Evolutionary conservation across 192 early-diverging fungal genomes (phyloP).

Genomic region (Ambispora gerdemannii): DNA sequence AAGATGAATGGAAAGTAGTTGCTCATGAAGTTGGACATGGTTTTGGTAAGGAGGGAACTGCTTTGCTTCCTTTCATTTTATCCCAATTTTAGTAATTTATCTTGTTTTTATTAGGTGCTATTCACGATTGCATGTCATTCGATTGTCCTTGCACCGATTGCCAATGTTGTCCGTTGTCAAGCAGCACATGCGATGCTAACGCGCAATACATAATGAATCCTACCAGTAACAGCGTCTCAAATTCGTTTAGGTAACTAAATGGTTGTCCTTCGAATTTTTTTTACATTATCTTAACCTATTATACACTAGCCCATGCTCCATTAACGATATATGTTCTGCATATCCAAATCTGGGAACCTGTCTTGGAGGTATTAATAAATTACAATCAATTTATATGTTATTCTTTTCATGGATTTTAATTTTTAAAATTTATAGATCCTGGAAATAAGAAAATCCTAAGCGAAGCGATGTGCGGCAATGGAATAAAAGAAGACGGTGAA

Average conservation of each 20-base stretch:
- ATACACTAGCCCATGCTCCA: constrained; percentile 34
- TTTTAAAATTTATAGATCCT: constrained; percentile 35
- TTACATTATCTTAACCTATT: background rate
- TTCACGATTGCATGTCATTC: constrained; percentile 77
- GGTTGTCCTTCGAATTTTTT: constrained; percentile 51
- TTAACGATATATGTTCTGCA: constrained; percentile 33
- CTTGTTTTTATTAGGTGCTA: constrained; percentile 58
- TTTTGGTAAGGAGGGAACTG: constrained; percentile 42
- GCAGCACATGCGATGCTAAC: constrained; percentile 61
- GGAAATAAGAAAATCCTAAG: constrained; percentile 44
- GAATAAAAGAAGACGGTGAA: constrained; percentile 82
- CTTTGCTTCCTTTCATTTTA: constrained; percentile 11
- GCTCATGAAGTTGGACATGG: constrained; percentile 94
- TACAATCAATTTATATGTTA: background rate
- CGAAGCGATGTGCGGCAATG: constrained; percentile 89
- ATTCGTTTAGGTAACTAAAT: constrained; percentile 67
- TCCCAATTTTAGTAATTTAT: background rate
- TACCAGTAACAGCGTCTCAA: constrained; percentile 57
- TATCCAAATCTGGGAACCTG: constrained; percentile 33
- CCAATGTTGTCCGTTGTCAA: constrained; percentile 70
- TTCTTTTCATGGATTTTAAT: background rate
- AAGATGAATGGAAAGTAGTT: constrained; percentile 91
- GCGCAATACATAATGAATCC: constrained; percentile 75
- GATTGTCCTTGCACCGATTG: constrained; percentile 60
- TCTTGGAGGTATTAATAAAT: constrained; percentile 26